phyloP scores from a whole-genome alignment of 2,329 filamentous ascomycete genomes.

The Myriangium duriaei region DNA sequence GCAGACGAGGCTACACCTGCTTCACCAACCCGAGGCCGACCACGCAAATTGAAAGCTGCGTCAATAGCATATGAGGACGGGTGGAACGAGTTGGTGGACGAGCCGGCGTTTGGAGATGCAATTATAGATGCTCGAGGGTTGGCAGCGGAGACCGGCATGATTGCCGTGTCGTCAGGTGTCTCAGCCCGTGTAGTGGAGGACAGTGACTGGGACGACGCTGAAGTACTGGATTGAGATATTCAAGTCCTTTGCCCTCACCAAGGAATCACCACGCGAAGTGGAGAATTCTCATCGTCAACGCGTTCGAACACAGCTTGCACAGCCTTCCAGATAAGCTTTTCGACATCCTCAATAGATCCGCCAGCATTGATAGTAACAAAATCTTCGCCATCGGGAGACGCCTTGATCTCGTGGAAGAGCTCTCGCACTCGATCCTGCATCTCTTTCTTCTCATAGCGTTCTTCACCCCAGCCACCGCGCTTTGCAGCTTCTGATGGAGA shows the following conservation, averaged over 20 bases:
- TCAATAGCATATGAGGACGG: constrained; percentile 6
- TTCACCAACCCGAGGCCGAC: background rate
- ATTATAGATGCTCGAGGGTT: too few relatives aligned
- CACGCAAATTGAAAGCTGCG: background rate
- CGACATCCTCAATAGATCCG: constrained; percentile 38
- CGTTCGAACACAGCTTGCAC: constrained; percentile 13
- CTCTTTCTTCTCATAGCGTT: constrained; percentile 74
- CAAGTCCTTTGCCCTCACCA: constrained; percentile 5
- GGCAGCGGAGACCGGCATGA: background rate
- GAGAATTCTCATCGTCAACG: constrained; percentile 5
- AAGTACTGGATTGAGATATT: constrained; percentile 21
- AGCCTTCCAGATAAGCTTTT: constrained; percentile 21
- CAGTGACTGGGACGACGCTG: constrained; percentile 41
- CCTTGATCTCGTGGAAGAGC: constrained; percentile 50
- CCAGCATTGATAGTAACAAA: constrained; percentile 46
- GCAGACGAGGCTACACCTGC: constrained; percentile 1
- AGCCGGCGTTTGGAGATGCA: background rate
- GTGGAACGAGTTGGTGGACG: background rate
- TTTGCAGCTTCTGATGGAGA: constrained; percentile 57
- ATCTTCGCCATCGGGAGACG: constrained; percentile 36
- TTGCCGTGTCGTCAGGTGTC: background rate
- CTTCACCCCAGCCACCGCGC: constrained; percentile 76
- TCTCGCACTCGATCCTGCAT: constrained; percentile 71
- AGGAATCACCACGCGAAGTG: constrained; percentile 9
- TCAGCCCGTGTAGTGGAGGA: constrained; percentile 35